These are phyloP conservation scores for Neoboletus magnificus DNA, from an alignment of 768 basidiomycete species.

Conservation along the genomic window DNA sequence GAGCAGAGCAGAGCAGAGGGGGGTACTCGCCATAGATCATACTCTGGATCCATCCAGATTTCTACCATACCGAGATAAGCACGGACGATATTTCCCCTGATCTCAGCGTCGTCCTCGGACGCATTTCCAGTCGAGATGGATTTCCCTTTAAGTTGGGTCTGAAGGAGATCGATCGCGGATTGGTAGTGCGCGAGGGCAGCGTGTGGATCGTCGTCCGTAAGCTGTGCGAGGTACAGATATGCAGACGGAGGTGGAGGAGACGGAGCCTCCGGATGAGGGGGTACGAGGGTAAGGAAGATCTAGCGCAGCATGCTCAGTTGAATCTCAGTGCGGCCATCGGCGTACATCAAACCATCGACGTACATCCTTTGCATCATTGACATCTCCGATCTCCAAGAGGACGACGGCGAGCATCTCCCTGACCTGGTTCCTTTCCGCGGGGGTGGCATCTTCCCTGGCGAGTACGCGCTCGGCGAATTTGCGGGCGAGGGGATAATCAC, in stretches of 20 bases:
- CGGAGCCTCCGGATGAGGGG: slow-evolving; percentile 59
- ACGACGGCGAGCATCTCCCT: slow-evolving; percentile 79
- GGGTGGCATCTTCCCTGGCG: slow-evolving; percentile 44
- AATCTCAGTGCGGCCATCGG: background rate
- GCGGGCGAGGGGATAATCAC: slow-evolving; percentile 77
- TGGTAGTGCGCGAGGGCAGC: slow-evolving; percentile 73
- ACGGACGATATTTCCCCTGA: slow-evolving; percentile 66
- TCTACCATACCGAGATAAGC: slow-evolving; percentile 88
- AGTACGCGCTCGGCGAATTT: slow-evolving; percentile 69
- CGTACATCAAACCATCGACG: slow-evolving; percentile 16
- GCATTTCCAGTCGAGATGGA: slow-evolving; percentile 40
- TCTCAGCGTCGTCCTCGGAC: slow-evolving; percentile 43
- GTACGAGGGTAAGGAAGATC: slow-evolving; percentile 61
- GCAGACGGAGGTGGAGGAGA: slow-evolving; percentile 67
- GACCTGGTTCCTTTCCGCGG: slow-evolving; percentile 57
- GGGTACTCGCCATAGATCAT: slow-evolving; percentile 73
- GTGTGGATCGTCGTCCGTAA: slow-evolving; percentile 73
- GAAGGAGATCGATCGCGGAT: slow-evolving; percentile 71
- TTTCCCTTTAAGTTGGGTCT: slow-evolving; percentile 71
- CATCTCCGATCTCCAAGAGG: slow-evolving; percentile 75
- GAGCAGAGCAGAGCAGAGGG: background rate
- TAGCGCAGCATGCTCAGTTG: slow-evolving; percentile 25
- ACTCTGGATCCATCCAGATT: slow-evolving; percentile 92
- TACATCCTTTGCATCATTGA: slow-evolving; percentile 70
- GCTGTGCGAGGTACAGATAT: slow-evolving; percentile 86